These are phyloP conservation scores for Phycomyces blakesleeanus DNA, from an alignment of 192 early-diverging fungal genomes.

Conservation along the genomic window DNA sequence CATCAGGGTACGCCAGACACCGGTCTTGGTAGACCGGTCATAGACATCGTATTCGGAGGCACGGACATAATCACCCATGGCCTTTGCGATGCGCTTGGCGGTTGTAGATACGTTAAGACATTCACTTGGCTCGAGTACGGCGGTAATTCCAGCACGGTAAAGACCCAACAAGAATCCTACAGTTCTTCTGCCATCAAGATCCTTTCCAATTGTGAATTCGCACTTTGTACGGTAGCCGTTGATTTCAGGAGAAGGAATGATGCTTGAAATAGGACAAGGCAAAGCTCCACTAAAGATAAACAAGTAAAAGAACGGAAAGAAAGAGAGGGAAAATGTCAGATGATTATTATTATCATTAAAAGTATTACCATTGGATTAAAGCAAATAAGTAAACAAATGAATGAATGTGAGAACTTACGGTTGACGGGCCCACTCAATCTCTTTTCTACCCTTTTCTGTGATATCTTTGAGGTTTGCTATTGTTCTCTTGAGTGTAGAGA, in stretches of 20 bases:
- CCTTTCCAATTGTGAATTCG: constrained; percentile 68
- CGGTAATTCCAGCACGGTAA: constrained; percentile 57
- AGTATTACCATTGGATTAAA: too few relatives aligned
- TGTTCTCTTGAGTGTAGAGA: constrained; percentile 21
- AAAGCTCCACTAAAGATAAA: constrained; percentile 19
- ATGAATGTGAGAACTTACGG: too few relatives aligned
- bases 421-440: constrained; percentile 38
- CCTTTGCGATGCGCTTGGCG: constrained; percentile 48
- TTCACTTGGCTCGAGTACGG: constrained; percentile 48
- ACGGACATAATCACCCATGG: constrained; percentile 38
- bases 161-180: constrained; percentile 69
- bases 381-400: too few relatives aligned
- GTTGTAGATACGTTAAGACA: constrained; percentile 43
- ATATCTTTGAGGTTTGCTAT: constrained; percentile 15
- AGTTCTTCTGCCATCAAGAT: constrained; percentile 46
- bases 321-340: neutral
- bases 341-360: too few relatives aligned
- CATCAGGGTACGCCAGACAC: constrained; percentile 62
- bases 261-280: constrained; percentile 25
- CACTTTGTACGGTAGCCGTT: constrained; percentile 73
- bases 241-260: constrained; percentile 53
- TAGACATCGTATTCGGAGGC: constrained; percentile 34
- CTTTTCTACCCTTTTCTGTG: constrained; percentile 1
- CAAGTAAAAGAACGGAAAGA: neutral
- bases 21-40: constrained; percentile 36